Evolutionary conservation across 306 rosid species (phyloP).

Genomic region (Castanea crenata): DNA sequence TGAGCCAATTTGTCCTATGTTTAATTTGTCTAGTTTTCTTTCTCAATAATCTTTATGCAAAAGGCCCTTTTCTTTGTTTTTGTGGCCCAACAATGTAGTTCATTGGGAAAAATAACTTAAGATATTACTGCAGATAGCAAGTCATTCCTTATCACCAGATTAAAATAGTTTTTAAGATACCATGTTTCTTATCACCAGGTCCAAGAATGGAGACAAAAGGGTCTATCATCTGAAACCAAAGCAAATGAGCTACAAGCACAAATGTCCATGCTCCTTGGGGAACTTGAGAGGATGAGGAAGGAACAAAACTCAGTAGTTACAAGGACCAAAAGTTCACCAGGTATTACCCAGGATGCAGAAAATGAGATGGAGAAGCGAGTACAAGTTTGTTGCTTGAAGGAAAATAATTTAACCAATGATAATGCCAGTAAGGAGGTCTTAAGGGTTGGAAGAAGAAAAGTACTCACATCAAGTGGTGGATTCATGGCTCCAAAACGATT

Average conservation of each 20-base stretch:
- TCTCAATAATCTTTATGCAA: not conserved
- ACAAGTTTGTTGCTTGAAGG: slow-evolving; percentile 65
- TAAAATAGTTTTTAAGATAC: slow-evolving; percentile 1
- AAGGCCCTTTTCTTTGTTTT: not conserved
- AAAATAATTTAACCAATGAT: slow-evolving; percentile 37
- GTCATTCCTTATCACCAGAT: not conserved
- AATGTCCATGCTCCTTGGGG: slow-evolving; percentile 30
- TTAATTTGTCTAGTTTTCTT: not conserved
- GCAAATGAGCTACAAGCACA: slow-evolving; percentile 46
- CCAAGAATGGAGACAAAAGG: slow-evolving; percentile 83
- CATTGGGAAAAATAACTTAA: not conserved
- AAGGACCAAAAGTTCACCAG: slow-evolving; percentile 20
- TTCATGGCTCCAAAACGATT: slow-evolving; percentile 30
- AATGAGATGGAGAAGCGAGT: slow-evolving; percentile 75
- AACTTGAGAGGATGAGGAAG: slow-evolving; percentile 43
- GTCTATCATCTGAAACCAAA: slow-evolving; percentile 53
- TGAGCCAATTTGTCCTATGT: not conserved
- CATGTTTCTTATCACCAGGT: slow-evolving; percentile 38
- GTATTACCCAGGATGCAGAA: slow-evolving; percentile 32
- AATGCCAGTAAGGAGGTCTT: slow-evolving; percentile 34
- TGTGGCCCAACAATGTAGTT: not conserved
- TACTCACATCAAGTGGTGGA: slow-evolving; percentile 16
- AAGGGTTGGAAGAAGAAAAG: slow-evolving; percentile 39
- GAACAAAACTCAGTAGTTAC: slow-evolving; percentile 21
- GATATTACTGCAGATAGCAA: not conserved